Evolutionary conservation across 345 rosid species (phyloP).

Genomic region (Alliaria petiolata): DNA sequence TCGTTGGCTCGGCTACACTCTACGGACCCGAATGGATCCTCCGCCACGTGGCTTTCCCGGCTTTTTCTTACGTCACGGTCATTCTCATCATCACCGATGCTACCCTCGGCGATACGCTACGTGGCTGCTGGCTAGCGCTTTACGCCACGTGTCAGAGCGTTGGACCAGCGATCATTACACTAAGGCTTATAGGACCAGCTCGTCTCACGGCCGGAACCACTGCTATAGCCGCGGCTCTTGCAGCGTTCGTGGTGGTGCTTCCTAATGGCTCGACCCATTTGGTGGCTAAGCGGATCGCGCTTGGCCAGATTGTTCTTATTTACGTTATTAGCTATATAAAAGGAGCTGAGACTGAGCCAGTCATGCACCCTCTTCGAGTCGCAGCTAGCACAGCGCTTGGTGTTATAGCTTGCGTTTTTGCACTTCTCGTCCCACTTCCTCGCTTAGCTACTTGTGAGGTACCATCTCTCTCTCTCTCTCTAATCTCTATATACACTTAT

Average conservation of each 20-base stretch:
- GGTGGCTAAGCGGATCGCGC: conserved; percentile 66
- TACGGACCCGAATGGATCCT: conserved; percentile 55
- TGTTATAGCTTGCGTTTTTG: conserved; percentile 63
- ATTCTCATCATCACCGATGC: conserved; percentile 68
- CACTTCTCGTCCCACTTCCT: conserved; percentile 72
- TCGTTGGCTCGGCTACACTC: conserved; percentile 61
- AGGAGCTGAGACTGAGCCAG: conserved; percentile 46
- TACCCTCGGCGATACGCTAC: conserved; percentile 66
- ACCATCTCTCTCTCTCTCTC: neutral
- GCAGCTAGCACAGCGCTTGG: conserved; percentile 81
- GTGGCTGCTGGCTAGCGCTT: conserved; percentile 69
- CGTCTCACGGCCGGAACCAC: conserved; percentile 47
- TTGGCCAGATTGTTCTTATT: conserved; percentile 73
- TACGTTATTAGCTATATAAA: conserved; percentile 59
- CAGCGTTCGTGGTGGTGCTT: conserved; percentile 54
- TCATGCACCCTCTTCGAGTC: conserved; percentile 72
- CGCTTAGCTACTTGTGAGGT: conserved; percentile 72
- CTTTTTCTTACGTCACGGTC: conserved; percentile 73
- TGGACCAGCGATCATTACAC: conserved; percentile 63
- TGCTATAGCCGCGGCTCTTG: conserved; percentile 57
- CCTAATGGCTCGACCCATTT: conserved; percentile 53
- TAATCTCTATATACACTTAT: neutral
- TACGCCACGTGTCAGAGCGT: conserved; percentile 68
- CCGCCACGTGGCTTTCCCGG: conserved; percentile 55
- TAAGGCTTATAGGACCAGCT: conserved; percentile 64